A percentile compares a stretch with the other conserved stretches of the same genome.
Conservation (phyloP, 805 yeast species). For the Huiozyma sinensis region DNA sequence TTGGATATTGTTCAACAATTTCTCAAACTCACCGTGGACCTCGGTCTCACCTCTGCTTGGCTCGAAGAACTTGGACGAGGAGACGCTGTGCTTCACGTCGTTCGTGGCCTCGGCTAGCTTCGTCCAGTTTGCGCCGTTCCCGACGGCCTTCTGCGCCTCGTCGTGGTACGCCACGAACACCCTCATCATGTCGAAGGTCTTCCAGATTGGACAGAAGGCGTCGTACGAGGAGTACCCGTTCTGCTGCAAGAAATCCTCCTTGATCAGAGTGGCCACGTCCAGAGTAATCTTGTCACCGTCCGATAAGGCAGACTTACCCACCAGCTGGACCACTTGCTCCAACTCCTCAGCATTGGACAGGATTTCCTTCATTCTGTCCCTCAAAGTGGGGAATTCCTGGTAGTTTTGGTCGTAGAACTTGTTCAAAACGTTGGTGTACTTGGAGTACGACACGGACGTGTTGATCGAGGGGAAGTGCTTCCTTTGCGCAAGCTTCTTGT, state of each 20-base stretch:
- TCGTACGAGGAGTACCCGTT: conserved; percentile 98
- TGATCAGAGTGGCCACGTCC: conserved; percentile 83
- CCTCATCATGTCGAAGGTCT: conserved; percentile 96
- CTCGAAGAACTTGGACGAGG: conserved; percentile 91
- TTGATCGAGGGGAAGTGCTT: conserved; percentile 99
- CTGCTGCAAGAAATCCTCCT: conserved; percentile 98
- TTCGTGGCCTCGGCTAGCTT: conserved; percentile 81
- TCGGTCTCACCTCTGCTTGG: conserved; percentile 85
- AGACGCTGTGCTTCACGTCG: conserved; percentile 86
- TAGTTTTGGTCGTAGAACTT: conserved; percentile 76
- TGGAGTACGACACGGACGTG: conserved; percentile 92
- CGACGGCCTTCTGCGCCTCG: conserved; percentile 94
- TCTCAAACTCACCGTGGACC: conserved; percentile 66
- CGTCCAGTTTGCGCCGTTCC: conserved; percentile 91
- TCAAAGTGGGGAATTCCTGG: conserved; percentile 83
- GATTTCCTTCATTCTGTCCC: conserved; percentile 90
- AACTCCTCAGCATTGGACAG: conserved; percentile 94
- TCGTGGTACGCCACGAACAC: conserved; percentile 84
- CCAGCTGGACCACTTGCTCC: conserved; percentile 98
- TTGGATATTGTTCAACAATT: conserved; percentile 59
- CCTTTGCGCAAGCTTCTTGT: conserved; percentile 97
- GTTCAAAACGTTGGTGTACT: conserved; percentile 80
- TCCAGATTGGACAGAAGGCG: conserved; percentile 99
- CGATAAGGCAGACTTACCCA: conserved; percentile 95
- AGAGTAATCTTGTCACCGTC: conserved; percentile 94